Percentiles rank a stretch among this genome's conserved stretches.
Conservation (phyloP, 345 rosid genomes). For the Gossypium turneri region DNA sequence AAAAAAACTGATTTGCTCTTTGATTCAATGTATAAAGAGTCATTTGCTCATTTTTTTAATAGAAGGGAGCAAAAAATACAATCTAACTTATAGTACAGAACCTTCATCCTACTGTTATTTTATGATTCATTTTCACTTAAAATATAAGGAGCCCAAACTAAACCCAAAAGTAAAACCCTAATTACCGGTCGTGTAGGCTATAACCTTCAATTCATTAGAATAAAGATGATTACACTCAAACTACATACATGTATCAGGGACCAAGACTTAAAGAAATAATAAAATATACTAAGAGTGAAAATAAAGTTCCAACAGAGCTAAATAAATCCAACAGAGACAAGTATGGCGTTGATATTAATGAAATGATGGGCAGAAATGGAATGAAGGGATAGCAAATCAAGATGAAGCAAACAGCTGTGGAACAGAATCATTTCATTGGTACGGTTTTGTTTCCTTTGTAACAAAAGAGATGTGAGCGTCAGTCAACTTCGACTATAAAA, state of each 20-base stretch:
- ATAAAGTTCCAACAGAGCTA: no score
- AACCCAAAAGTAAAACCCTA: no score
- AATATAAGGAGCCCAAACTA: no score
- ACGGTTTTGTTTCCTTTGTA: not conserved
- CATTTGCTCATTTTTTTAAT: no score
- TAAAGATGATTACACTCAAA: no score
- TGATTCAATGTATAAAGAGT: fast-evolving
- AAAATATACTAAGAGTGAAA: no score
- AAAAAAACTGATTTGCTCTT: fast-evolving
- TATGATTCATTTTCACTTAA: no score
- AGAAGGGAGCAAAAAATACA: fast-evolving
- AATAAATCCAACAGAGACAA: not conserved
- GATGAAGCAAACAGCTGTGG: not conserved
- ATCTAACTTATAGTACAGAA: no score
- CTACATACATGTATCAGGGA: no score
- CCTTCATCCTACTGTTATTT: fast-evolving
- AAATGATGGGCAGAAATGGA: not conserved
- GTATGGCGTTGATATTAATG: not conserved
- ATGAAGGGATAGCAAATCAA: not conserved
- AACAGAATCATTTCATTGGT: not conserved
- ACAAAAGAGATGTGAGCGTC: constrained; percentile 3
- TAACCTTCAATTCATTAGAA: no score
- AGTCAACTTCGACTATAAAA: not conserved
- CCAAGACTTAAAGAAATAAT: no score
- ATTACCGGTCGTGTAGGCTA: no score